A percentile compares a stretch with the other conserved stretches of the same genome.
These are phyloP conservation scores for Cutaneotrichosporon sp. DNA, from an alignment of 1,284 basidiomycete genomes.

Conservation along the genomic window DNA sequence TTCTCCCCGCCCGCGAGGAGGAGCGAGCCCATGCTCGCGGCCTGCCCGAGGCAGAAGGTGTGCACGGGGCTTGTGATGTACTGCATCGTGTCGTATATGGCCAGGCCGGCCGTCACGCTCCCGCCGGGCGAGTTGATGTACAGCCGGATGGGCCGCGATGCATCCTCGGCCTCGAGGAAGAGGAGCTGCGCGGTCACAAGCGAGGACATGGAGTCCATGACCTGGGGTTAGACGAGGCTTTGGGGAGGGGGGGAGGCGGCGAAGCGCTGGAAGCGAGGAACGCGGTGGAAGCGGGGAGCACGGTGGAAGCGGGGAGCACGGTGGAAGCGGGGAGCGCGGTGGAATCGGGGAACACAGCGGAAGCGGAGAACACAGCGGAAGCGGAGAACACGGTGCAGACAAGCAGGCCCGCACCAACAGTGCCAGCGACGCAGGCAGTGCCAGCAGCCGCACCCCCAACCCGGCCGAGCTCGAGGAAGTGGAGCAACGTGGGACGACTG, in stretches of 20 bases:
- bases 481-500: no score
- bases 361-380: no score
- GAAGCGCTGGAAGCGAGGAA: neutral
- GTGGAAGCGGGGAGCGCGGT: no score
- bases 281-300: neutral
- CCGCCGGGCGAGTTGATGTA: conserved; percentile 96
- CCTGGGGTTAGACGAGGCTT: conserved; percentile 57
- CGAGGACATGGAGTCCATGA: conserved; percentile 79
- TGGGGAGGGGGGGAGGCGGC: neutral
- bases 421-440: no score
- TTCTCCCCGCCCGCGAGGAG: conserved; percentile 80
- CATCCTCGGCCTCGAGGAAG: conserved; percentile 91
- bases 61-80: conserved; percentile 91
- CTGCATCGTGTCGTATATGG: conserved; percentile 88
- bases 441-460: no score
- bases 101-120: conserved; percentile 87
- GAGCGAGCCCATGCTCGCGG: conserved; percentile 90
- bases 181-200: conserved; percentile 84
- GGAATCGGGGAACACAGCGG: neutral
- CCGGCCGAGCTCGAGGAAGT: no score
- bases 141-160: conserved; percentile 84
- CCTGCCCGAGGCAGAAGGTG: conserved; percentile 90
- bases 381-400: no score
- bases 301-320: neutral
- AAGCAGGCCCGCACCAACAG: no score